Conservation (phyloP, 73 alveolate genomes). For the Symbiodinium pilosum region DNA sequence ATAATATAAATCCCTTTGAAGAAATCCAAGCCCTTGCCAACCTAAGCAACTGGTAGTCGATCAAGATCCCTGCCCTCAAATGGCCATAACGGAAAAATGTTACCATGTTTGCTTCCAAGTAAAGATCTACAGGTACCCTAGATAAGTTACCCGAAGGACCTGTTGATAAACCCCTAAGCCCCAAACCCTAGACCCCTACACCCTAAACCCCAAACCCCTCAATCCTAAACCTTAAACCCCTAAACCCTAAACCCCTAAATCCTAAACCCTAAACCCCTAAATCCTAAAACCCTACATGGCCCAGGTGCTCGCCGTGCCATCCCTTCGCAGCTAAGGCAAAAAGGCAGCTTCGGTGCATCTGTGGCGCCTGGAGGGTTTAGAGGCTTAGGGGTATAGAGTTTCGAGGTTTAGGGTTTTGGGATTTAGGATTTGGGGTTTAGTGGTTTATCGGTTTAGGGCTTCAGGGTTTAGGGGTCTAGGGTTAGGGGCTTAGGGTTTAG, state of each 20-base stretch:
- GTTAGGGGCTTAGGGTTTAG: too few relatives aligned
- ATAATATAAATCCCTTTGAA: neutral
- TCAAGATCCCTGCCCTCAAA: too few relatives aligned
- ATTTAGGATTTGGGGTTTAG: neutral
- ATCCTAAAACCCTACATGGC: neutral
- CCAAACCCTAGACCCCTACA: neutral
- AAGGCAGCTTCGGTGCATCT: slow-evolving; percentile 94
- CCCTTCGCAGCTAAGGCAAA: slow-evolving; percentile 83
- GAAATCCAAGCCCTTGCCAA: neutral
- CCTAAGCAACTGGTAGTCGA: too few relatives aligned
- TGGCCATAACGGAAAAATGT: too few relatives aligned
- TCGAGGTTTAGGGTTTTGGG: neutral
- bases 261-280: neutral
- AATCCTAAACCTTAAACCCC: neutral
- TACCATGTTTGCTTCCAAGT: too few relatives aligned
- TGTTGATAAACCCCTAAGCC: neutral
- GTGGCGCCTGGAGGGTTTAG: slow-evolving; percentile 15
- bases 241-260: neutral
- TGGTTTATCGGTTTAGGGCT: neutral
- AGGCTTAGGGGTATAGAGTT: neutral
- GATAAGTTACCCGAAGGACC: too few relatives aligned
- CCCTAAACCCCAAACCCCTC: too few relatives aligned
- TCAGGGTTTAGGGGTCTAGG: neutral
- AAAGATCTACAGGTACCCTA: too few relatives aligned
- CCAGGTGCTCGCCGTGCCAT: slow-evolving; percentile 5